Percentiles rank a stretch among this genome's conserved stretches.
Conservation (phyloP, 352 stramenopile species). For the Globisporangium emineosum region DNA sequence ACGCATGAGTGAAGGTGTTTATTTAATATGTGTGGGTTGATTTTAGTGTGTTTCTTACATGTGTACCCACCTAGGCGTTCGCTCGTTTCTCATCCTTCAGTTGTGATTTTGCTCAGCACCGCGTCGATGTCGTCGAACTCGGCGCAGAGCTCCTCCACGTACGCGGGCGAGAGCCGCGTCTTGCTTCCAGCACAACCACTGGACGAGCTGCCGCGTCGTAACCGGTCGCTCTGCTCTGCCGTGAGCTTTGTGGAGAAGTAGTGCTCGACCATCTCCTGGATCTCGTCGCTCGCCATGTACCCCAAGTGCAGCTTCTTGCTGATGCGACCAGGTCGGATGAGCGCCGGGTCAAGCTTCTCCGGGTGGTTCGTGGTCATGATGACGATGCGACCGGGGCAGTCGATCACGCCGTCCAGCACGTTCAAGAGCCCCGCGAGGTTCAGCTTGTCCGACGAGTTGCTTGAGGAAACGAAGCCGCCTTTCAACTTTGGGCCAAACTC, state of each 20-base stretch:
- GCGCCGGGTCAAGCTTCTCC: constrained; percentile 81
- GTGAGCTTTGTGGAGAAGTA: constrained; percentile 39
- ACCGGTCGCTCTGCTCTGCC: constrained; percentile 13
- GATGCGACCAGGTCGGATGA: constrained; percentile 85
- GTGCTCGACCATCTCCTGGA: constrained; percentile 55
- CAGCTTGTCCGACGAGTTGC: constrained; percentile 32
- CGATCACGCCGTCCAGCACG: constrained; percentile 80
- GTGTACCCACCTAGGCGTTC: not conserved
- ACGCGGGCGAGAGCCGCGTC: constrained; percentile 6
- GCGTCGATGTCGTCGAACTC: constrained; percentile 14
- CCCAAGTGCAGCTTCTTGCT: constrained; percentile 76
- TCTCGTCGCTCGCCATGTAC: constrained; percentile 44
- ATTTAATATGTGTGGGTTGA: not conserved
- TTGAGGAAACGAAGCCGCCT: constrained; percentile 6
- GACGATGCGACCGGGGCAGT: constrained; percentile 73
- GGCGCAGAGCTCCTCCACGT: constrained; percentile 14
- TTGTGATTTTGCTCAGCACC: constrained; percentile 5
- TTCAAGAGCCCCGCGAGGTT: constrained; percentile 75
- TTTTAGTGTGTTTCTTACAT: not conserved
- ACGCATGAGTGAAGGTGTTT: not conserved
- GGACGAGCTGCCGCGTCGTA: not conserved
- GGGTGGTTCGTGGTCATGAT: constrained; percentile 91
- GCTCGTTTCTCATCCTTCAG: not conserved
- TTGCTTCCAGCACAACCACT: not conserved
- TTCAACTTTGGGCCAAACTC: constrained; percentile 1